Percentiles rank a stretch among this genome's conserved stretches.
These are phyloP conservation scores for Pyrenopolyporus hunteri DNA, from an alignment of 495 filamentous ascomycete genomes.

Conservation along the genomic window DNA sequence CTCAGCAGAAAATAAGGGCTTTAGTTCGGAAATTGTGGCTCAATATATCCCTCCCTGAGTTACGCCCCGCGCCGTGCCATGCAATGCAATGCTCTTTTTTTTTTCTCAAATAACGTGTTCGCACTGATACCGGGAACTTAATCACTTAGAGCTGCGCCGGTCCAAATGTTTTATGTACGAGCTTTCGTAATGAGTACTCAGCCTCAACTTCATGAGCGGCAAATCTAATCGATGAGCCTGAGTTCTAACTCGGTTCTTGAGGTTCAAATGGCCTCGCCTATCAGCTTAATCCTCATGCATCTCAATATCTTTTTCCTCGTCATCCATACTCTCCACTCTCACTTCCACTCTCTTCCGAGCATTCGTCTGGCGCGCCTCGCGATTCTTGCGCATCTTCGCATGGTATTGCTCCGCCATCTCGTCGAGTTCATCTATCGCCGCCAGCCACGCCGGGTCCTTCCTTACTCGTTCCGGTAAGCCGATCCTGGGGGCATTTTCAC, in stretches of 20 bases:
- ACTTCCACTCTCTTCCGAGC: neutral
- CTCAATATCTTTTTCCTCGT: slow-evolving; percentile 4
- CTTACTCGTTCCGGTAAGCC: slow-evolving; percentile 38
- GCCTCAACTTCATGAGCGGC: neutral
- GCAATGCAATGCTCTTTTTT: neutral
- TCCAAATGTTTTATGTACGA: neutral
- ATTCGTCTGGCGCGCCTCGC: neutral
- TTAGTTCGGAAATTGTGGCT: too few relatives aligned
- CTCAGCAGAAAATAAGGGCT: too few relatives aligned
- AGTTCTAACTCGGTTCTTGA: neutral
- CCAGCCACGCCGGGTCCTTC: slow-evolving; percentile 36
- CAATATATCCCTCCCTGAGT: neutral
- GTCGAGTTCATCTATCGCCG: slow-evolving; percentile 38
- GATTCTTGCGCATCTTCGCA: neutral
- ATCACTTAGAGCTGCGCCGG: neutral
- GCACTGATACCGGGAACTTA: neutral
- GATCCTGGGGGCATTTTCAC: slow-evolving; percentile 20
- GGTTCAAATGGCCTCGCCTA: neutral
- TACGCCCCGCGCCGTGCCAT: neutral
- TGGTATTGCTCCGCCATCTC: slow-evolving; percentile 25
- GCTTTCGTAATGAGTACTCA: neutral
- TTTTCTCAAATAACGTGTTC: neutral
- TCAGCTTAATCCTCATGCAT: neutral
- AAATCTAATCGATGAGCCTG: neutral
- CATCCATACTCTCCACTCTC: neutral